Conservation (phyloP, 1,139 yeast species). For the Sugiyamaella paludigena region DNA sequence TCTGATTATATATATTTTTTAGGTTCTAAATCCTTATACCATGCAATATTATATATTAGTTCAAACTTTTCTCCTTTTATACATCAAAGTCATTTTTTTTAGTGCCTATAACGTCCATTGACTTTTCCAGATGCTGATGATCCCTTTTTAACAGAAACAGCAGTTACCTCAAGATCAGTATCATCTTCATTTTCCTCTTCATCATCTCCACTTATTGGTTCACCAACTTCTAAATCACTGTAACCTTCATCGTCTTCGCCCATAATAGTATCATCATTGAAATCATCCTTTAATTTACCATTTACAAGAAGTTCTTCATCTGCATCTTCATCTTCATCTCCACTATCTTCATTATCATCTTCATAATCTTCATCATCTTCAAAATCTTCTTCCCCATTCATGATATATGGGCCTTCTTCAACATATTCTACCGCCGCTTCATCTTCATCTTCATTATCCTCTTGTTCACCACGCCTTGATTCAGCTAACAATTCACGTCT, state of each 20-base stretch:
- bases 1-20: too few relatives aligned
- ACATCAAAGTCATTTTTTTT: background rate
- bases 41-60: slow-evolving; percentile 11
- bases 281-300: slow-evolving; percentile 22
- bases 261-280: slow-evolving; percentile 31
- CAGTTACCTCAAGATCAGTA: slow-evolving; percentile 14
- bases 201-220: slow-evolving; percentile 12
- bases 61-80: background rate
- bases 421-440: slow-evolving; percentile 48
- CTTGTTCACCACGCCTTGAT: slow-evolving; percentile 29
- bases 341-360: slow-evolving; percentile 35
- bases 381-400: slow-evolving; percentile 41
- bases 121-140: slow-evolving; percentile 1
- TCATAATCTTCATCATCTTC: slow-evolving; percentile 44
- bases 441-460: slow-evolving; percentile 39
- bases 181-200: slow-evolving; percentile 31
- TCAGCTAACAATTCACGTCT: slow-evolving; percentile 44
- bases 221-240: slow-evolving; percentile 30
- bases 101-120: slow-evolving; percentile 15
- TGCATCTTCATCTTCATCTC: slow-evolving; percentile 33
- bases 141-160: too few relatives aligned
- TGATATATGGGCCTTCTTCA: slow-evolving; percentile 51
- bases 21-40: too few relatives aligned
- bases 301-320: slow-evolving; percentile 21
- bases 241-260: slow-evolving; percentile 30